These are phyloP conservation scores for Leishmania aethiopica DNA, from an alignment of 208 protist genomes.

Conservation along the genomic window DNA sequence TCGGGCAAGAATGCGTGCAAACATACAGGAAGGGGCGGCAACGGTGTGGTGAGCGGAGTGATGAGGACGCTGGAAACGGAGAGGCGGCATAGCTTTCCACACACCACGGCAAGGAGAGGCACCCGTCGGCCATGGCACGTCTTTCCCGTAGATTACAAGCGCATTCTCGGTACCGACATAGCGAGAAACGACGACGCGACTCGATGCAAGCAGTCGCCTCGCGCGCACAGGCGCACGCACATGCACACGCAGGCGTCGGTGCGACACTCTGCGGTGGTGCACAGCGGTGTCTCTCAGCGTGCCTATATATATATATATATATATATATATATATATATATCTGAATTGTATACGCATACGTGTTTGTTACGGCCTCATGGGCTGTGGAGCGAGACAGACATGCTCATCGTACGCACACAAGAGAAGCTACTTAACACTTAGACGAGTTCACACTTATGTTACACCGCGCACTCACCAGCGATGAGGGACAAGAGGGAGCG, in stretches of 20 bases:
- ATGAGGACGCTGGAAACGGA: not conserved
- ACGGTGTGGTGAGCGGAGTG: not conserved
- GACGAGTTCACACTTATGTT: constrained; percentile 9
- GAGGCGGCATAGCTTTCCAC: not conserved
- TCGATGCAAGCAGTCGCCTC: not conserved
- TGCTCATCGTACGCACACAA: not conserved
- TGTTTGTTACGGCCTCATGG: not conserved
- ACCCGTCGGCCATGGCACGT: not conserved
- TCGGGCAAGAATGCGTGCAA: not conserved
- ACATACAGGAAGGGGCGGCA: not conserved
- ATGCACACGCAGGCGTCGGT: not conserved
- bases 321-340: too few relatives aligned
- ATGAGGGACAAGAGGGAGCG: not conserved
- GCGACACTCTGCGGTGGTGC: not conserved
- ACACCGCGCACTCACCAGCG: not conserved
- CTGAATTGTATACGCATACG: not conserved
- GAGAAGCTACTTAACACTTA: not conserved
- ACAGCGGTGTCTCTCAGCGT: not conserved
- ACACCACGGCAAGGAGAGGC: not conserved
- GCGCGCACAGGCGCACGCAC: not conserved
- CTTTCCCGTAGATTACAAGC: not conserved
- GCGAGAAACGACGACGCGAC: not conserved
- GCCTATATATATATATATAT: too few relatives aligned
- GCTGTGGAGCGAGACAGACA: not conserved
- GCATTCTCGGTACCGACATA: not conserved